Evolutionary conservation across 768 basidiomycete genomes (phyloP).

Genomic region (Russula foetens): DNA sequence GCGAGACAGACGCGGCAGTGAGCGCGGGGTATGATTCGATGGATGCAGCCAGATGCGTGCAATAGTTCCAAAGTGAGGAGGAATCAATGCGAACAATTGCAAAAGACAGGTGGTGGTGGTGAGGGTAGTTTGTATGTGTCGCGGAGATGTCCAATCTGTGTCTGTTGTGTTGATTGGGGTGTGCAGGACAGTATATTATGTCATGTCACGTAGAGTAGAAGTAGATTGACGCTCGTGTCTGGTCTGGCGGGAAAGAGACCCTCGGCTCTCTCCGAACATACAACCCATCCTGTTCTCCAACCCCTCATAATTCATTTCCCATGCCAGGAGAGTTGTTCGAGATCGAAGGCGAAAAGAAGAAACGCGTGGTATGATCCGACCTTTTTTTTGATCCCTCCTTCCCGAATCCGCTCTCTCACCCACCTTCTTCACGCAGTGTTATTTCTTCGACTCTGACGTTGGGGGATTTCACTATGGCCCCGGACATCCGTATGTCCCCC

Average conservation of each 20-base stretch:
- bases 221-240: background rate
- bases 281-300: background rate
- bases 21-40: too few relatives aligned
- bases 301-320: background rate
- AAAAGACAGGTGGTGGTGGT: too few relatives aligned
- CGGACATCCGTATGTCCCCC: constrained; percentile 69
- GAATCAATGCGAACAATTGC: too few relatives aligned
- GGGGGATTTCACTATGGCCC: constrained; percentile 99
- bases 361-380: constrained; percentile 67
- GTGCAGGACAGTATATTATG: too few relatives aligned
- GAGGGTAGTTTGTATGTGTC: too few relatives aligned
- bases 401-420: background rate
- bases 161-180: too few relatives aligned
- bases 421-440: constrained; percentile 51
- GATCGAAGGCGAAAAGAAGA: constrained; percentile 65
- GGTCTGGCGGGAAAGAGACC: constrained; percentile 7
- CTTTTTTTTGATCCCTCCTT: background rate
- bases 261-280: constrained; percentile 13
- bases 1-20: too few relatives aligned
- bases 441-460: constrained; percentile 99
- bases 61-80: too few relatives aligned
- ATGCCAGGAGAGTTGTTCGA: constrained; percentile 30
- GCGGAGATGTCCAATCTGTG: too few relatives aligned
- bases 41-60: too few relatives aligned
- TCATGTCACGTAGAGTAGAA: background rate